phyloP scores from a whole-genome alignment of 495 filamentous ascomycete species.

The Neurospora terricola region DNA sequence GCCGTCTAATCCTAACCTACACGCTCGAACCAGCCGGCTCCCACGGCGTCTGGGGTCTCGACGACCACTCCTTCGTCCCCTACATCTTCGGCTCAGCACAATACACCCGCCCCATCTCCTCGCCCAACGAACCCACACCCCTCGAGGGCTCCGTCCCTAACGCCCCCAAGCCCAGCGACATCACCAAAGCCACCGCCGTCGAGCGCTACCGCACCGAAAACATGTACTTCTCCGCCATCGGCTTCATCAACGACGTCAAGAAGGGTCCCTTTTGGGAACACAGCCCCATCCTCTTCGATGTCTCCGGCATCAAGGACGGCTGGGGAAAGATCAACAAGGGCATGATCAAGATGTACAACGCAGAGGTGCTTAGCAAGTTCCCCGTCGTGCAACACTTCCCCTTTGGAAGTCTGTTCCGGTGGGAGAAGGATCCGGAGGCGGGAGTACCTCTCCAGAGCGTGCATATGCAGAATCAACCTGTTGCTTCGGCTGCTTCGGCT shows the following conservation, averaged over 20 bases:
- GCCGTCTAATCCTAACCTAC: conserved; percentile 79
- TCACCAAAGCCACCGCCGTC: conserved; percentile 57
- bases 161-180: conserved; percentile 59
- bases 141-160: conserved; percentile 63
- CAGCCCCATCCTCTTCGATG: conserved; percentile 88
- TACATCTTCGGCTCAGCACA: conserved; percentile 96
- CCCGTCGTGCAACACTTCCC: conserved; percentile 96
- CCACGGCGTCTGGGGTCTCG: conserved; percentile 92
- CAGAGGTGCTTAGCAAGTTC: conserved; percentile 86
- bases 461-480: conserved; percentile 51
- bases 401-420: conserved; percentile 80
- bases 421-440: conserved; percentile 65
- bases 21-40: conserved; percentile 93
- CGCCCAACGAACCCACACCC: conserved; percentile 50
- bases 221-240: conserved; percentile 97
- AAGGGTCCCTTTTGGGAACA: conserved; percentile 98
- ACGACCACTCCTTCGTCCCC: conserved; percentile 94
- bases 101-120: conserved; percentile 60
- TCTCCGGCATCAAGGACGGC: conserved; percentile 77
- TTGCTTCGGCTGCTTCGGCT: conserved; percentile 10
- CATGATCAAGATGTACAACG: conserved; percentile 96
- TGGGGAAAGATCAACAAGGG: conserved; percentile 99
- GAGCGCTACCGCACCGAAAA: conserved; percentile 60
- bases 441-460: conserved; percentile 32
- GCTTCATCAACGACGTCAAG: conserved; percentile 98